Percentiles rank a stretch among this genome's conserved stretches.
Conservation (phyloP, 2,329 filamentous ascomycete genomes). For the Coniochaeta ligniaria region DNA sequence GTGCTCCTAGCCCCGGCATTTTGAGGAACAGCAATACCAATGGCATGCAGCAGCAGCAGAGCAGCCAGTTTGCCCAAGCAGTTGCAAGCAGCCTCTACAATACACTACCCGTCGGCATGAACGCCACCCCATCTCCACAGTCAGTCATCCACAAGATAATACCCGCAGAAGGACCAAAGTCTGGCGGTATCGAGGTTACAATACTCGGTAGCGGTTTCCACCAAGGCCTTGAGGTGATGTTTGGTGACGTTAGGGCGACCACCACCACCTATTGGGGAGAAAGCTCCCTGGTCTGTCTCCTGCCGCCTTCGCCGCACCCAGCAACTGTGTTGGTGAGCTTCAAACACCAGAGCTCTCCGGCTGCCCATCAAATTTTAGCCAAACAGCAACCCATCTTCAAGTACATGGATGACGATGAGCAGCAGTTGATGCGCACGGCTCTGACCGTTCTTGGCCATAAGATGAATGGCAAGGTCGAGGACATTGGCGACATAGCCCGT, state of each 20-base stretch:
- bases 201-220: conserved; percentile 76
- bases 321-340: conserved; percentile 68
- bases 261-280: conserved; percentile 78
- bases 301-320: conserved; percentile 62
- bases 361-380: conserved; percentile 20
- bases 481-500: conserved; percentile 54
- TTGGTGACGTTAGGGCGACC: conserved; percentile 58
- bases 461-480: conserved; percentile 55
- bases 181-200: conserved; percentile 81
- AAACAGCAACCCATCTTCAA: conserved; percentile 54
- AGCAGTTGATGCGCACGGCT: conserved; percentile 61
- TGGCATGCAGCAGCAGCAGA: conserved; percentile 7
- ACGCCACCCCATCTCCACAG: conserved; percentile 35
- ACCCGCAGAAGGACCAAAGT: conserved; percentile 72
- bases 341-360: conserved; percentile 38
- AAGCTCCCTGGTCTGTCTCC: conserved; percentile 69
- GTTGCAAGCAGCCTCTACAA: conserved; percentile 40
- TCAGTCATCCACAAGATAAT: conserved; percentile 76
- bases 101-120: conserved; percentile 37
- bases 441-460: conserved; percentile 58
- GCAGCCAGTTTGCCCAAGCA: conserved; percentile 37
- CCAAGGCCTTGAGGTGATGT: conserved; percentile 72
- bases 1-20: conserved; percentile 65
- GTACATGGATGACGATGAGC: conserved; percentile 66
- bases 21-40: conserved; percentile 29